phyloP scores from a whole-genome alignment of 805 yeast genomes.

The Metschnikowia kofuensis region DNA sequence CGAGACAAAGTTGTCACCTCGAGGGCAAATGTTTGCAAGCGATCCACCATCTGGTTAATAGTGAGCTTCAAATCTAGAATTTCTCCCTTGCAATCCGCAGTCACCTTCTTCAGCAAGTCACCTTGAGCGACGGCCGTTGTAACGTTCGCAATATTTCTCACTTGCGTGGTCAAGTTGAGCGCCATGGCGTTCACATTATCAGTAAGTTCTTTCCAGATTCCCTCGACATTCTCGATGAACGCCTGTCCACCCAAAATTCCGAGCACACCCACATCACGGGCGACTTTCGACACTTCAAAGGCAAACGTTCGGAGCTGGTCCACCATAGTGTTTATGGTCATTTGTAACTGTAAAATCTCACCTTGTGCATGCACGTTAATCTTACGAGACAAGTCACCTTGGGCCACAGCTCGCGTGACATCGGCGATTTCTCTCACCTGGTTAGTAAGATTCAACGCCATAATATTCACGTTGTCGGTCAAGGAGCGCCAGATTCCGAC shows the following conservation, averaged over 20 bases:
- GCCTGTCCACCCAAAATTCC: constrained; percentile 91
- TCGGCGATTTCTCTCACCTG: constrained; percentile 79
- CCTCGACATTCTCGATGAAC: constrained; percentile 71
- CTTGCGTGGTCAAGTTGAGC: constrained; percentile 80
- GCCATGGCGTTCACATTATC: constrained; percentile 93
- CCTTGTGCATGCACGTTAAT: constrained; percentile 92
- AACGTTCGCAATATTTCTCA: constrained; percentile 81
- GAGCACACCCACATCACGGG: constrained; percentile 86
- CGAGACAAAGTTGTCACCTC: constrained; percentile 47
- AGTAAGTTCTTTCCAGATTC: constrained; percentile 84
- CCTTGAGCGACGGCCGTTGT: constrained; percentile 88
- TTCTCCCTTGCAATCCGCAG: constrained; percentile 71
- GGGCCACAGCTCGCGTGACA: constrained; percentile 84
- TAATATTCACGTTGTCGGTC: constrained; percentile 80
- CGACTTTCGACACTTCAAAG: constrained; percentile 81
- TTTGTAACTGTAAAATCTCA: constrained; percentile 79
- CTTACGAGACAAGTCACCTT: constrained; percentile 78
- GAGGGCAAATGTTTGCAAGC: constrained; percentile 45
- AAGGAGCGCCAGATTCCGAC: constrained; percentile 86
- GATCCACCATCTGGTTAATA: constrained; percentile 51
- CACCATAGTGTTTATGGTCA: constrained; percentile 86
- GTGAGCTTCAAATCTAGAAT: constrained; percentile 45
- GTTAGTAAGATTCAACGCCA: constrained; percentile 79
- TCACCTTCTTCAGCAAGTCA: constrained; percentile 74
- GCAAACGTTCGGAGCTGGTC: constrained; percentile 81